Base-by-base conservation (phyloP, 1,284 basidiomycete species). In the Puccinia horiana region DNA sequence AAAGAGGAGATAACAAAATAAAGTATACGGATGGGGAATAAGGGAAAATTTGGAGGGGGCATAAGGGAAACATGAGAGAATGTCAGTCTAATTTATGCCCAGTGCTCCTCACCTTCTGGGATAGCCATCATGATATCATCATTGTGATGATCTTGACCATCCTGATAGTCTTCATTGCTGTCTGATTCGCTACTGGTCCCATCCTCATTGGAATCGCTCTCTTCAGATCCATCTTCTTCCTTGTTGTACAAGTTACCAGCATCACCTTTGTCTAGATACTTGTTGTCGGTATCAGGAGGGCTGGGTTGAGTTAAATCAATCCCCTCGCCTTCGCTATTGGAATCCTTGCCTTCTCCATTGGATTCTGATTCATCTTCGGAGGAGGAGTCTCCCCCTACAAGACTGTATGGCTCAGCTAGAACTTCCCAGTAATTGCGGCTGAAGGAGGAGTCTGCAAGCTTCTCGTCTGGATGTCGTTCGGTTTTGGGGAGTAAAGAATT, bases 361-460 rank as follows among this genome's bases (percentile, higher is more conserved):
- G 32, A 35, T 69, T 74, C 29, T 26, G 26, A 42, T 52, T 52
- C 72, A n/a, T 72, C 40, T 42, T 47, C 23, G 32, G 32, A 58
- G 23, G 52, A 35, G 5, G 35, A 35, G 3, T n/a, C 26, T 23
- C 37, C 32, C 20, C 32, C 56, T n/a, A 58, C 14, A 3, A 76
- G 56, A 9, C 65, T 32, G 52, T 80, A 80, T 14, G 78, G 67
- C 47, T 72, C 26, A 37, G 69, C 37, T 5, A 73, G 42, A 6
- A 35, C 32, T 5, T 73, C 69, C 52, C 23, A 56, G 42, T 80
- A 80, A n/a, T 80, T 73, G 12, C n/a, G 23, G 16, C 20, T 79
- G 47, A 79, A 80, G 8, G 67, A 35, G 37, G 63, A 58, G 63
- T 73, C 54, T 14, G 20, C 9, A 40, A 73, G 52, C 37, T 54